phyloP scores from a whole-genome alignment of 1,139 yeast genomes.

The Pichia terricola region DNA sequence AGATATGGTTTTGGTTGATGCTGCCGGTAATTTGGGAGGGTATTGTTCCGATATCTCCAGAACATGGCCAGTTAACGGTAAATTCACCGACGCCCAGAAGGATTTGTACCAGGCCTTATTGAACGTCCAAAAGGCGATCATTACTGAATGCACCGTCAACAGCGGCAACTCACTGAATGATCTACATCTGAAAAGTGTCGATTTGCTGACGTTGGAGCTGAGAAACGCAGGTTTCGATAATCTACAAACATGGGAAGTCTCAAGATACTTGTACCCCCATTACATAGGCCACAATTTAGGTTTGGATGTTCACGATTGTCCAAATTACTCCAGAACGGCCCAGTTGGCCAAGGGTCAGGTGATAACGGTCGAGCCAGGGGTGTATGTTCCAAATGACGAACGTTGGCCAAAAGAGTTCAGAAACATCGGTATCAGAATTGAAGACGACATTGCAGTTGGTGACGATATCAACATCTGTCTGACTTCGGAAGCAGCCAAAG shows the following conservation, averaged over 20 bases:
- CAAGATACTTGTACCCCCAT: slow-evolving; percentile 70
- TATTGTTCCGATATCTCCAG: slow-evolving; percentile 94
- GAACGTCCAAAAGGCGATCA: slow-evolving; percentile 72
- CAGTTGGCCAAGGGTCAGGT: slow-evolving; percentile 57
- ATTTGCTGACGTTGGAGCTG: slow-evolving; percentile 51
- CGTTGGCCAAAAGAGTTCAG: slow-evolving; percentile 73
- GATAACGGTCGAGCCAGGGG: slow-evolving; percentile 89
- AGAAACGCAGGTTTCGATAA: slow-evolving; percentile 59
- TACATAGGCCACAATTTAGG: slow-evolving; percentile 95
- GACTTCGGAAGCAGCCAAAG: slow-evolving; percentile 79
- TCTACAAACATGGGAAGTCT: slow-evolving; percentile 41
- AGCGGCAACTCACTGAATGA: slow-evolving; percentile 56
- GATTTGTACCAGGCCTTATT: slow-evolving; percentile 86
- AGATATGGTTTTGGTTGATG: slow-evolving; percentile 88
- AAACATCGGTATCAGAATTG: slow-evolving; percentile 90
- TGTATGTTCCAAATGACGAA: slow-evolving; percentile 66
- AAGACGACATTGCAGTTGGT: slow-evolving; percentile 84
- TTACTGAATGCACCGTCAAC: slow-evolving; percentile 50
- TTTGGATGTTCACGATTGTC: slow-evolving; percentile 82
- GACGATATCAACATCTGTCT: slow-evolving; percentile 42
- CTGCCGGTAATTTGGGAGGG: slow-evolving; percentile 90
- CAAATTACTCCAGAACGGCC: slow-evolving; percentile 45
- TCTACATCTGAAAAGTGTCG: slow-evolving; percentile 63
- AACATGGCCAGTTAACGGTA: slow-evolving; percentile 82
- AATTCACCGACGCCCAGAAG: slow-evolving; percentile 66